phyloP scores from a whole-genome alignment of 305 asterid species.

The Andrographis paniculata region DNA sequence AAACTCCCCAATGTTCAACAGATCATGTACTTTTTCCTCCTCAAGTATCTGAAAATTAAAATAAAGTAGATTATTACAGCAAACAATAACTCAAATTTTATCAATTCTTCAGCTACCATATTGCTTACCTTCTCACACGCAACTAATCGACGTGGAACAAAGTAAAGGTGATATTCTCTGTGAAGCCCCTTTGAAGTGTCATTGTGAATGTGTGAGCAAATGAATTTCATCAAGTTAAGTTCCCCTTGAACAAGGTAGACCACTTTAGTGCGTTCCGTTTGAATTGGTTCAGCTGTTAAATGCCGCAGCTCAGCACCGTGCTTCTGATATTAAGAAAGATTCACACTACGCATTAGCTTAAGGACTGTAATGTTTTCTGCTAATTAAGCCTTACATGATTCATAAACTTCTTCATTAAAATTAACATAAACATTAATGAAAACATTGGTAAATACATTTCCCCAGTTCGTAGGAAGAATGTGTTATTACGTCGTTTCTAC shows the following conservation, averaged over 20 bases:
- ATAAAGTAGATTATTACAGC: not conserved
- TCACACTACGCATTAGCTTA: not conserved
- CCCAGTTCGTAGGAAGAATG: not conserved
- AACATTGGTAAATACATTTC: too few relatives aligned
- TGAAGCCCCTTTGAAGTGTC: slow-evolving; percentile 80
- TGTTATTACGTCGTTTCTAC: not conserved
- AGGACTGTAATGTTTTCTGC: not conserved
- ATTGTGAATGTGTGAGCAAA: slow-evolving; percentile 66
- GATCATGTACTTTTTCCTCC: slow-evolving; percentile 78
- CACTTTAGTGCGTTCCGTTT: slow-evolving; percentile 78
- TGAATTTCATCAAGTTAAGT: slow-evolving; percentile 66
- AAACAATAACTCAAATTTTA: slow-evolving; percentile 11
- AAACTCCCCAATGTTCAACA: slow-evolving; percentile 79
- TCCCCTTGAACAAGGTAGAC: slow-evolving; percentile 80
- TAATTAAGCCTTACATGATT: slow-evolving; percentile 1
- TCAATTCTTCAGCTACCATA: slow-evolving; percentile 1
- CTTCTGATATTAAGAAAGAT: slow-evolving; percentile 44
- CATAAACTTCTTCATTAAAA: not conserved
- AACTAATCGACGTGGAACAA: slow-evolving; percentile 92
- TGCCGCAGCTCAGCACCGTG: slow-evolving; percentile 85
- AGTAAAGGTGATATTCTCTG: slow-evolving; percentile 79
- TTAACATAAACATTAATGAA: too few relatives aligned
- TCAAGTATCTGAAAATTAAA: slow-evolving; percentile 55
- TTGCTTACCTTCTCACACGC: slow-evolving; percentile 78
- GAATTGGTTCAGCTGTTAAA: slow-evolving; percentile 74